These are phyloP conservation scores for Favolaschia claudopus DNA, from an alignment of 768 basidiomycete genomes.

Conservation along the genomic window DNA sequence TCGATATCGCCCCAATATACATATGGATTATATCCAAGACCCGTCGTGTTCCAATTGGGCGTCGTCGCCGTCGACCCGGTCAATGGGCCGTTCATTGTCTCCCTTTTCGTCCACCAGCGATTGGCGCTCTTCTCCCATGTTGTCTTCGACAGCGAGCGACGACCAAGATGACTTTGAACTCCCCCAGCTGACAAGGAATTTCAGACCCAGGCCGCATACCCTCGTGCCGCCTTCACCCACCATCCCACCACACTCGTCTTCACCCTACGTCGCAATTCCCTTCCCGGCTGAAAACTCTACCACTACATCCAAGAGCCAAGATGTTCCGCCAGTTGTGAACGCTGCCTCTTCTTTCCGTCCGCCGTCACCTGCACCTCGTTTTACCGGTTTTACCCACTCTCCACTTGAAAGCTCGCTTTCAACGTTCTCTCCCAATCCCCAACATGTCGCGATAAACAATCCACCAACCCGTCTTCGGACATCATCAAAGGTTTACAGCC, in stretches of 20 bases:
- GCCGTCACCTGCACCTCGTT: conserved; percentile 26
- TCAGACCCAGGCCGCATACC: conserved; percentile 23
- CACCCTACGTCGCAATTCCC: conserved; percentile 23
- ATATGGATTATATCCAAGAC: background rate
- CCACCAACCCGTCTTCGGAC: conserved; percentile 12
- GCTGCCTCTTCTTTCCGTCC: conserved; percentile 16
- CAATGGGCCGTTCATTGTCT: background rate
- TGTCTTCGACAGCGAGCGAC: conserved; percentile 23
- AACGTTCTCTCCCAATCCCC: conserved; percentile 32
- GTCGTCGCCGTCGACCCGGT: background rate
- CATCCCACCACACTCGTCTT: conserved; percentile 4
- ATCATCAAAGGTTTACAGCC: conserved; percentile 41
- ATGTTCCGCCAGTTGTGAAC: conserved; percentile 24
- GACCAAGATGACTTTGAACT: conserved; percentile 14
- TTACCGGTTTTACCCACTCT: conserved; percentile 36
- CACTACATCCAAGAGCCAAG: conserved; percentile 4
- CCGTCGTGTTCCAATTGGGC: conserved; percentile 15
- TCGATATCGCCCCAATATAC: conserved; percentile 14
- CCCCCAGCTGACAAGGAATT: conserved; percentile 17
- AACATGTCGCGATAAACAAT: conserved; percentile 54
- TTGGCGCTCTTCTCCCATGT: conserved; percentile 17
- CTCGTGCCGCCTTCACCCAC: conserved; percentile 13
- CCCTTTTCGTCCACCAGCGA: background rate
- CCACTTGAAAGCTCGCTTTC: conserved; percentile 45
- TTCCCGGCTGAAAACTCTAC: conserved; percentile 7